phyloP scores from a whole-genome alignment of 2,329 filamentous ascomycete species.

The Aspergillus sp. region DNA sequence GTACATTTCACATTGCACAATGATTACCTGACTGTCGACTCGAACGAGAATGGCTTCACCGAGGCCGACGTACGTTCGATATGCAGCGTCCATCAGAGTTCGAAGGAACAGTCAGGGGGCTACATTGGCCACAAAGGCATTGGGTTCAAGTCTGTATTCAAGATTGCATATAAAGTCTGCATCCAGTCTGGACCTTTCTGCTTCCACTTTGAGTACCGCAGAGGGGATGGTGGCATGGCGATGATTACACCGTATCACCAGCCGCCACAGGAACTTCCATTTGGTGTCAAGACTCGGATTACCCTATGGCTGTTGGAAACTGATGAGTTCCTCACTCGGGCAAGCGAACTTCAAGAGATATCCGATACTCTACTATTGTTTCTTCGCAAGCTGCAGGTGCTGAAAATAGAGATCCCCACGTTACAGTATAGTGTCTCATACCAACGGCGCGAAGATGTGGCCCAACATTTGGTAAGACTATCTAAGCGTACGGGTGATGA shows the following conservation, averaged over 20 bases:
- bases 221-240: neutral
- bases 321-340: neutral
- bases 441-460: neutral
- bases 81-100: constrained; percentile 36
- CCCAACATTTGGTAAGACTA: neutral
- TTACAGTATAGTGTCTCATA: neutral
- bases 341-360: constrained; percentile 3
- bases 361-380: constrained; percentile 4
- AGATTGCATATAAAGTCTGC: constrained; percentile 2
- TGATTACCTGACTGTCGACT: constrained; percentile 38
- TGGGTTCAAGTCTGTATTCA: constrained; percentile 33
- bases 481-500: neutral
- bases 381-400: constrained; percentile 1
- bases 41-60: constrained; percentile 43
- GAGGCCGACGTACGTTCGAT: constrained; percentile 36
- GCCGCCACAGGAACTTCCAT: neutral
- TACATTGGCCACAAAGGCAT: constrained; percentile 30
- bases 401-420: neutral
- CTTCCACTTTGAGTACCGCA: constrained; percentile 1
- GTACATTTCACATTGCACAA: constrained; percentile 32
- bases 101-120: constrained; percentile 27
- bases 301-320: neutral
- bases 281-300: neutral
- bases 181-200: constrained; percentile 6
- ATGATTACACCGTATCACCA: constrained; percentile 3